Evolutionary conservation across 768 basidiomycete species (phyloP).

Genomic region (Exidia glandulosa): DNA sequence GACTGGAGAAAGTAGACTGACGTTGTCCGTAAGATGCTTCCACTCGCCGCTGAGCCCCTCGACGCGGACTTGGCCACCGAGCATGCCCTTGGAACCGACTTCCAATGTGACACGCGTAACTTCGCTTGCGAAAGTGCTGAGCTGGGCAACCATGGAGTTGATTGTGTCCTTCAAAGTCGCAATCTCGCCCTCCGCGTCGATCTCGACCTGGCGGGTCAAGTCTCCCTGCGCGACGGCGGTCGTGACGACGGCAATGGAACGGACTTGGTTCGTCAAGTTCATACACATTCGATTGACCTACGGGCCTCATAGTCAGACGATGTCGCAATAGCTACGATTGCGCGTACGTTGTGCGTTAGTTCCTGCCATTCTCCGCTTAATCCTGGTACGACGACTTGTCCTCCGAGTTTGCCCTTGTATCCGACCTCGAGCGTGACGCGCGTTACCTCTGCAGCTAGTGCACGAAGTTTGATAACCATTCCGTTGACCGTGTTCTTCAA

Average conservation of each 20-base stretch:
- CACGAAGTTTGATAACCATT: constrained; percentile 45
- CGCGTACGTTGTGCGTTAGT: constrained; percentile 21
- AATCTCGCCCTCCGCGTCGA: constrained; percentile 87
- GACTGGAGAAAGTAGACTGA: constrained; percentile 20
- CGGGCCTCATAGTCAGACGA: neutral
- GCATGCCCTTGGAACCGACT: constrained; percentile 80
- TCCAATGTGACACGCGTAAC: constrained; percentile 77
- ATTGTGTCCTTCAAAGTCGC: constrained; percentile 71
- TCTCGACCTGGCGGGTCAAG: constrained; percentile 85
- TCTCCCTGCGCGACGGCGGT: constrained; percentile 88
- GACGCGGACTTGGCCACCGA: constrained; percentile 81
- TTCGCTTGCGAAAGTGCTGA: constrained; percentile 79
- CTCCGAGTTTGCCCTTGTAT: constrained; percentile 80
- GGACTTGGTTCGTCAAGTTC: constrained; percentile 70
- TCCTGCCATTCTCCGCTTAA: neutral
- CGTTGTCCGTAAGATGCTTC: constrained; percentile 71
- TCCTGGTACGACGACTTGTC: constrained; percentile 72
- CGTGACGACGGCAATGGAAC: constrained; percentile 75
- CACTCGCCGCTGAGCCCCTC: constrained; percentile 86
- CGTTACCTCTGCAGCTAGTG: constrained; percentile 72
- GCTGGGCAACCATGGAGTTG: constrained; percentile 90
- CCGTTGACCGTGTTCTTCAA: constrained; percentile 59
- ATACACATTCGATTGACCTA: constrained; percentile 76
- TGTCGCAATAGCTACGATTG: neutral
- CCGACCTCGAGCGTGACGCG: constrained; percentile 79